Conservation (phyloP, 2,329 filamentous ascomycete genomes). For the Alternaria brassicae region DNA sequence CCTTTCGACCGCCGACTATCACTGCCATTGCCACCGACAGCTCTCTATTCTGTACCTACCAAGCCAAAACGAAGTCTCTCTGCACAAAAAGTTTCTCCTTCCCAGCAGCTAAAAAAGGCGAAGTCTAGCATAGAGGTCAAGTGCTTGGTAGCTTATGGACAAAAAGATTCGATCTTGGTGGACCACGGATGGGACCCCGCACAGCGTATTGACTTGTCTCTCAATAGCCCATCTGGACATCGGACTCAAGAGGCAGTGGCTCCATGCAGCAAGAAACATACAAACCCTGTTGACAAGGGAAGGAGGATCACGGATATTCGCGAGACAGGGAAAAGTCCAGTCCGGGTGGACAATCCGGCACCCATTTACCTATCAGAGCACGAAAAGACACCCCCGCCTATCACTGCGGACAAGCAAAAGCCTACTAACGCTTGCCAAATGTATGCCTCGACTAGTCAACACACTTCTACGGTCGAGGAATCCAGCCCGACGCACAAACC, state of each 20-base stretch:
- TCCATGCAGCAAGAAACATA: background rate
- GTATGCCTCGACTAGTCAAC: background rate
- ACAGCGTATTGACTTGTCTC: conserved; percentile 11
- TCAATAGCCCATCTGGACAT: too few species aligned
- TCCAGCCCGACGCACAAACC: background rate
- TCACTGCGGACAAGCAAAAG: background rate
- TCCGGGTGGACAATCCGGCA: background rate
- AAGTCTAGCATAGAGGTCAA: conserved; percentile 11
- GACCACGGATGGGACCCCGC: conserved; percentile 28
- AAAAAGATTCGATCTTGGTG: conserved; percentile 20
- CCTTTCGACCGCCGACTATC: background rate
- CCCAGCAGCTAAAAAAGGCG: background rate
- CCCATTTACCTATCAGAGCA: background rate
- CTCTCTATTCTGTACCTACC: conserved; percentile 27
- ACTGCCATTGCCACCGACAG: conserved; percentile 27
- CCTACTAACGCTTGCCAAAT: background rate
- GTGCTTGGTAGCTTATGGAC: conserved; percentile 29
- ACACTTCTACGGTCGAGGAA: background rate
- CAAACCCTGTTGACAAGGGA: background rate
- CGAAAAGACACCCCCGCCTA: background rate
- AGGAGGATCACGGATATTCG: background rate
- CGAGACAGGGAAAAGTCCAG: background rate
- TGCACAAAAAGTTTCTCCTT: conserved; percentile 4
- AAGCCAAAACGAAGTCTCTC: conserved; percentile 18
- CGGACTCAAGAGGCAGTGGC: background rate